Percentiles rank a stretch among this genome's conserved stretches.
phyloP scores from a whole-genome alignment of 345 rosid species.

The Combretum micranthum region DNA sequence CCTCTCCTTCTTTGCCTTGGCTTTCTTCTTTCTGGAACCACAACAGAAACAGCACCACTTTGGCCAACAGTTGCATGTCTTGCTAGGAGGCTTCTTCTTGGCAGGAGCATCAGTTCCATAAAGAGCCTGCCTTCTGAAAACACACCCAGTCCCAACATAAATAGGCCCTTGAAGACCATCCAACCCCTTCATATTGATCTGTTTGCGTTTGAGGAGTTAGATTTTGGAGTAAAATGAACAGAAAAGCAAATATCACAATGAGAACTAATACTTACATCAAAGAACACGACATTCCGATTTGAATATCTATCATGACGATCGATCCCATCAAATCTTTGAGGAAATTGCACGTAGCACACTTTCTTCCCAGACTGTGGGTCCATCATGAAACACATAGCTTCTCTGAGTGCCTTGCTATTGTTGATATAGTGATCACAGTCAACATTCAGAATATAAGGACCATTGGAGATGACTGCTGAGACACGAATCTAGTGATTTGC shows the following conservation, averaged over 20 bases:
- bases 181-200: conserved; percentile 99
- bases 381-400: conserved; percentile 99
- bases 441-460: conserved; percentile 84
- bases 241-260: neutral
- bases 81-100: conserved; percentile 84
- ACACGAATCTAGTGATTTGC: conserved; percentile 55
- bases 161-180: conserved; percentile 98
- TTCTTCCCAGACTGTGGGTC: conserved; percentile 86
- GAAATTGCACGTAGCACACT: conserved; percentile 96
- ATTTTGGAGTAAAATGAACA: conserved; percentile 5
- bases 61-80: conserved; percentile 95
- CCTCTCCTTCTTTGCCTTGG: conserved; percentile 49
- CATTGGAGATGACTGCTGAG: conserved; percentile 89
- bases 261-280: conserved; percentile 59
- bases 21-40: conserved; percentile 71
- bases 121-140: conserved; percentile 89
- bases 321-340: conserved; percentile 98
- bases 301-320: conserved; percentile 97
- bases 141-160: conserved; percentile 96
- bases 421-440: conserved; percentile 97
- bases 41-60: conserved; percentile 79
- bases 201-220: conserved; percentile 15
- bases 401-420: conserved; percentile 92
- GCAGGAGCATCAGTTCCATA: conserved; percentile 87
- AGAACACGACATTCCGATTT: conserved; percentile 87